Evolutionary conservation across 1,139 yeast species (phyloP), one percentile per base, ranked within the genome.

Genomic region (Pneumocystis sp.): DNA sequence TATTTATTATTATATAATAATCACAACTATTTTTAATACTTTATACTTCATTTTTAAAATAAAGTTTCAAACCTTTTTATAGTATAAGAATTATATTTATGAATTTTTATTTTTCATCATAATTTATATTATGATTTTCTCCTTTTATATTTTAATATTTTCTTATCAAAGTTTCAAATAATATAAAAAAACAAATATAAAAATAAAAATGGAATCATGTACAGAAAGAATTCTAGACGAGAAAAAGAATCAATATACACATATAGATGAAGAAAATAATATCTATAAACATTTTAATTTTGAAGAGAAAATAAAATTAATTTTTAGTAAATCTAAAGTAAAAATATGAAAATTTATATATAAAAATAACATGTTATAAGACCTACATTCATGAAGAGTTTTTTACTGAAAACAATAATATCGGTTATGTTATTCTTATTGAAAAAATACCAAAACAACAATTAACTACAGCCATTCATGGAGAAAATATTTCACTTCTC

Each of bases 401-500:
- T 3, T 25, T 4, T 12, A 19, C 34, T 25, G 25, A 12, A 8
- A 25, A 15, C 21, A 50, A 50, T 7, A 17, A 25, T 17, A 8
- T 50, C 12, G 57, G 34, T n/a, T 25, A 50, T 50, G n/a, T 25
- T 50, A 50, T 50, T 50, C 57, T 50, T 50, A 1, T 50, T 25
- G 57, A 50, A 25, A 50, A 50, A 25, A 50, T 50, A 50, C 10
- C 34, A 50, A 25, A 50, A 50, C 56, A 44, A 19, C 34, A 50
- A 50, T 50, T 50, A 15, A 50, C 57, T 4, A 50, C 21, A 15
- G 1, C 81, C 57, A 73, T 81, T 6, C 73, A 82, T 29, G 82
- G 82, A 68, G 79, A 79, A 57, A 95, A 88, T 60, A 77, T 86
- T 5, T 74, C 82, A 6, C 74, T 93, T 42, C 83, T 93, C 0